Evolutionary conservation across 805 yeast genomes (phyloP), one percentile per base, ranked within the genome.

Genomic region (Barnettozyma vustinii): DNA sequence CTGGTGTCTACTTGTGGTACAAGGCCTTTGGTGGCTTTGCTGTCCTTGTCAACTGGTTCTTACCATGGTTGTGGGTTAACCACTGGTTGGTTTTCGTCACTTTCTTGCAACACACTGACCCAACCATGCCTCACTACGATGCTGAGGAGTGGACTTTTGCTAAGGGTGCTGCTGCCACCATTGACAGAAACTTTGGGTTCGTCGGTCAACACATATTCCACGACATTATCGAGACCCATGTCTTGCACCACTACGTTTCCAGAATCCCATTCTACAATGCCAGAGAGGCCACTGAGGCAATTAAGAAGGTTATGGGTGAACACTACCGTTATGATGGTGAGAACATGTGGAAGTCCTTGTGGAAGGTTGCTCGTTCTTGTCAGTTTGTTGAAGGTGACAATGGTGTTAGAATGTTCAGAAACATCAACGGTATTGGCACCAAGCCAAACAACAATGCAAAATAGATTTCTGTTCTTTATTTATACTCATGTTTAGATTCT

Each of bases 221-320:
- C 68, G 95, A 85, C 66, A 88, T 88, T 61, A 87, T 87, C 62
- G 96, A 88, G 71, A 88, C 96, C 46, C 96, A 88, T 65, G 96
- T 88, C 46, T 75, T 84, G 59, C 96, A 88, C 71, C 96, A 88
- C 70, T 88, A 79, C 67, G 82, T 79, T 54, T 83, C 91, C 12
- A 75, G 95, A 67, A 86, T 88, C 57, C 96, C 96, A 41, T 87
- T 87, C 72, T 88, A 88, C 76, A 83, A 87, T 58, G 95, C 84
- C 25, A 75, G 92, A 65, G 81, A 79, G 61, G 94, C 86, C 44
- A 75, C 87, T 52, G 88, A 71, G 49, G 92, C 87, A 49, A 83
- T 88, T 68, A 81, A 83, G 71, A 79, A 81, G 67, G 94, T 84
- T 51, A 83, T 88, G 94, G 96, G 96, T 59, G 75, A 78, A 55